phyloP scores from a whole-genome alignment of 2,329 filamentous ascomycete species.

The Diaporthe ampelina region DNA sequence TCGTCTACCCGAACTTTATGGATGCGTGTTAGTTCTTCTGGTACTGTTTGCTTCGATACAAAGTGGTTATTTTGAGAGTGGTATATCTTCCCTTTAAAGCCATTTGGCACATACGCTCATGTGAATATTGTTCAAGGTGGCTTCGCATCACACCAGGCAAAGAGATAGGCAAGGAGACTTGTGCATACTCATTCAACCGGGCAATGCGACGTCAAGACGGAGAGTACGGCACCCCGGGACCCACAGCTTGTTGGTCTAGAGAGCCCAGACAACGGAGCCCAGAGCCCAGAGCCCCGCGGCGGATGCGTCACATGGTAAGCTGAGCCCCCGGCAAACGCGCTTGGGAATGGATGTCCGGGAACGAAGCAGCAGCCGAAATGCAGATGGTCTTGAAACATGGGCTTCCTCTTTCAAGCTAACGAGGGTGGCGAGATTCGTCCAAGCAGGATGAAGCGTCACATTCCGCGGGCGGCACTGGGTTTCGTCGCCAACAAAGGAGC shows the following conservation, averaged over 20 bases:
- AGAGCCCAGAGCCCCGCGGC: background rate
- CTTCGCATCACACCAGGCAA: background rate
- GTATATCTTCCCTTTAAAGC: too few species aligned
- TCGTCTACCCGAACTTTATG: background rate
- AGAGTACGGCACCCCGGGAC: background rate
- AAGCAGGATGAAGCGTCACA: slow-evolving; percentile 24
- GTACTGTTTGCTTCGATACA: too few species aligned
- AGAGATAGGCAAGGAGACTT: too few species aligned
- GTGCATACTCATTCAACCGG: too few species aligned
- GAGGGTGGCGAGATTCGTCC: slow-evolving; percentile 10
- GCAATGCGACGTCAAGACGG: background rate
- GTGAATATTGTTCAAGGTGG: background rate
- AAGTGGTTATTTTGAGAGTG: background rate
- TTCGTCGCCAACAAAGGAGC: background rate
- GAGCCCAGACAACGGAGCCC: too few species aligned
- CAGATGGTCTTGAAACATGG: slow-evolving; percentile 32
- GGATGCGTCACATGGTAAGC: background rate
- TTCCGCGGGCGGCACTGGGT: background rate
- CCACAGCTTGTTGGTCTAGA: slow-evolving; percentile 16
- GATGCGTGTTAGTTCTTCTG: background rate
- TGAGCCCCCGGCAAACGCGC: background rate
- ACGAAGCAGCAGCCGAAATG: background rate
- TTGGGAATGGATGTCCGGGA: background rate
- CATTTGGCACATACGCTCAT: background rate
- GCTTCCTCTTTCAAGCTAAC: slow-evolving; percentile 15